Evolutionary conservation across 73 alveolate species (phyloP).

Genomic region (Tetrahymena borealis): DNA sequence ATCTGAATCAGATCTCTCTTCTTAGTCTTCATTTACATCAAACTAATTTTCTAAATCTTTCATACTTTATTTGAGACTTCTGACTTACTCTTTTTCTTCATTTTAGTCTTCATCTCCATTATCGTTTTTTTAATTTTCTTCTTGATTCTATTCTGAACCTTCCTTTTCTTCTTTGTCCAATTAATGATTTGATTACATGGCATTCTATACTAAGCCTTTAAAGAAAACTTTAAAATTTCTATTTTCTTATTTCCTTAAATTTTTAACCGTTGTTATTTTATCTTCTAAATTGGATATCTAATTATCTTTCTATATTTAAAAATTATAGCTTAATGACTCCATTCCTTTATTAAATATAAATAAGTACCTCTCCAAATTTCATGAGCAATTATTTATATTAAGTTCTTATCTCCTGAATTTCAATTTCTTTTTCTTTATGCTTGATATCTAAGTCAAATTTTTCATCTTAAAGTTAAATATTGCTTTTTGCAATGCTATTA

Average conservation of each 20-base stretch:
- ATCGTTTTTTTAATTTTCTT: background rate
- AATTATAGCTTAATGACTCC: too few relatives aligned
- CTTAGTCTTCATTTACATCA: background rate
- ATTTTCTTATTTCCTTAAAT: background rate
- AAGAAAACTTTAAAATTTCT: background rate
- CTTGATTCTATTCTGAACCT: background rate
- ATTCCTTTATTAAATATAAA: too few relatives aligned
- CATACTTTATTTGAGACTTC: too few relatives aligned
- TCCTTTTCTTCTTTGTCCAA: background rate
- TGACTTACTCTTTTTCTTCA: background rate
- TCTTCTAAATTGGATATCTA: background rate
- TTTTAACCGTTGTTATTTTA: background rate
- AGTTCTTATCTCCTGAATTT: background rate
- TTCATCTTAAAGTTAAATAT: background rate
- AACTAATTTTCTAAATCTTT: background rate
- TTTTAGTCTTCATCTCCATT: background rate
- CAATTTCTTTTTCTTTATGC: background rate
- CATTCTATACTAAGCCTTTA: background rate
- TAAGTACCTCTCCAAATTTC: background rate
- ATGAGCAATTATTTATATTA: background rate
- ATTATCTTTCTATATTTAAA: background rate
- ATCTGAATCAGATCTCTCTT: background rate
- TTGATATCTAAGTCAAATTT: background rate
- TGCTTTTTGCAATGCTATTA: background rate
- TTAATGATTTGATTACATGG: background rate